A percentile compares a stretch with the other conserved stretches of the same genome.
These are phyloP conservation scores for Aspergillus versicolor DNA, from an alignment of 2,329 filamentous ascomycete species.

Conservation along the genomic window DNA sequence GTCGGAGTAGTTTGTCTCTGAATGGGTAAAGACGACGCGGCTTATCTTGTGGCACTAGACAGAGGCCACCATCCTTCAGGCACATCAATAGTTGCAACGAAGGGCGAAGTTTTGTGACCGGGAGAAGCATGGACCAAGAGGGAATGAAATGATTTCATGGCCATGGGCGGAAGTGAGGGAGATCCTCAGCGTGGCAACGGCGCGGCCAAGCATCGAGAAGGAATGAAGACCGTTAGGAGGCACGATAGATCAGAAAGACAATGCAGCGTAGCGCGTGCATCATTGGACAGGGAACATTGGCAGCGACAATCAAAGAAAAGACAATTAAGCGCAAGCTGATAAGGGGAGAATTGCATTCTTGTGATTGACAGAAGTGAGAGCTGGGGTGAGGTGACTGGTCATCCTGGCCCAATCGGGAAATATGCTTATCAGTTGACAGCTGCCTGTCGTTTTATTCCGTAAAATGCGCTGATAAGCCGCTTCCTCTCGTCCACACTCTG, in stretches of 20 bases:
- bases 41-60: constrained; percentile 1
- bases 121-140: neutral
- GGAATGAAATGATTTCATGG: neutral
- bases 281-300: neutral
- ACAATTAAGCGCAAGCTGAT: neutral
- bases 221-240: neutral
- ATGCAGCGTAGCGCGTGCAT: neutral
- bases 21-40: neutral
- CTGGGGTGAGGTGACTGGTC: neutral
- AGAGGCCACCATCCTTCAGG: neutral
- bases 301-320: neutral
- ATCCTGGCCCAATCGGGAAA: neutral
- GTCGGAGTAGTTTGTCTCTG: neutral
- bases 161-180: neutral
- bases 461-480: neutral
- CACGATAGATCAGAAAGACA: constrained; percentile 7
- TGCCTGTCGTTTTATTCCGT: neutral
- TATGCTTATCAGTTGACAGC: neutral
- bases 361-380: neutral
- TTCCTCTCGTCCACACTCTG: neutral
- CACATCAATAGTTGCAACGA: constrained; percentile 5
- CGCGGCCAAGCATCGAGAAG: neutral
- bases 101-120: neutral
- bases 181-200: constrained; percentile 1
- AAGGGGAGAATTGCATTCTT: neutral